Conservation (phyloP, 2,329 filamentous ascomycete species). For the Endoconidiophora polonica region DNA sequence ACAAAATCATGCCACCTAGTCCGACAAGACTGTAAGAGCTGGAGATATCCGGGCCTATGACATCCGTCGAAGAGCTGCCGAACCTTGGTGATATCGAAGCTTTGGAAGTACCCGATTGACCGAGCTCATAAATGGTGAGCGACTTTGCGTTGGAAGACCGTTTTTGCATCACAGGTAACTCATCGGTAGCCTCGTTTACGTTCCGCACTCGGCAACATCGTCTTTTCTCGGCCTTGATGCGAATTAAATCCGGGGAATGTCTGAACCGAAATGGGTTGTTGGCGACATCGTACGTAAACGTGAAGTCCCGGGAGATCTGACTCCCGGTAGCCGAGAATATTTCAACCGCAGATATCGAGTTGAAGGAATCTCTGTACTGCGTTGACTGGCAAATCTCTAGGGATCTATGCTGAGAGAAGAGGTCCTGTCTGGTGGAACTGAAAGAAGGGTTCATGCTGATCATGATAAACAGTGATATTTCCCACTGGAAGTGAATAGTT, state of each 20-base stretch:
- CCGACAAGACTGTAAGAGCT: too few species aligned
- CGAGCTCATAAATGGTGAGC: background rate
- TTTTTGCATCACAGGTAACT: background rate
- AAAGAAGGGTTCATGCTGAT: background rate
- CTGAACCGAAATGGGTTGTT: constrained; percentile 3
- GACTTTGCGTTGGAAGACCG: background rate
- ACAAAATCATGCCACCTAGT: too few species aligned
- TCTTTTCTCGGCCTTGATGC: background rate
- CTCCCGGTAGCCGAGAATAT: background rate
- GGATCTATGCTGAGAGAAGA: background rate
- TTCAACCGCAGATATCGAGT: background rate
- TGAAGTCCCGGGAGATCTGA: background rate
- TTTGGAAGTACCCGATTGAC: background rate
- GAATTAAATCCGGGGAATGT: background rate
- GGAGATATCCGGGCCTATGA: too few species aligned
- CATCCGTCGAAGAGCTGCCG: too few species aligned
- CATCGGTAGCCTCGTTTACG: background rate
- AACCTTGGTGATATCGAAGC: background rate
- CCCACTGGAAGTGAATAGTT: too few species aligned
- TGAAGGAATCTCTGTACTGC: background rate
- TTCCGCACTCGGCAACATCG: background rate
- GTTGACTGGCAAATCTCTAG: background rate
- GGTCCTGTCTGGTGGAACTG: background rate
- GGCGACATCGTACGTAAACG: constrained; percentile 1
- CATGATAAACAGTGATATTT: background rate